phyloP scores from a whole-genome alignment of 2,329 filamentous ascomycete genomes.

The Colletotrichum eremochloae region DNA sequence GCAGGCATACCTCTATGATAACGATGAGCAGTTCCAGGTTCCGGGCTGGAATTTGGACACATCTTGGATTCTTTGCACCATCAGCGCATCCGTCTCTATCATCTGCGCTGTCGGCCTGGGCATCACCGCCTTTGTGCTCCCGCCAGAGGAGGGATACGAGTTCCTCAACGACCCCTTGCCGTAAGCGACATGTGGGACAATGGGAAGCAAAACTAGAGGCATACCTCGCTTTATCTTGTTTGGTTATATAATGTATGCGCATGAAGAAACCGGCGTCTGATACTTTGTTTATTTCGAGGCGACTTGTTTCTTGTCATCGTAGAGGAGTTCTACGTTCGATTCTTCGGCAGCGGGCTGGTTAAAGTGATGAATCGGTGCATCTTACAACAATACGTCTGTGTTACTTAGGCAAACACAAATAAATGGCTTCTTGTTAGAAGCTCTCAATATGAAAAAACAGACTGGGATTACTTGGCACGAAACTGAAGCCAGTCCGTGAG shows the following conservation, averaged over 20 bases:
- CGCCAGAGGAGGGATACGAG: conserved; percentile 89
- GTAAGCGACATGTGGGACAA: background rate
- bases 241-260: conserved; percentile 5
- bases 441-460: too few relatives aligned
- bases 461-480: background rate
- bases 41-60: conserved; percentile 84
- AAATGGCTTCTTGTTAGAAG: background rate
- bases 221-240: background rate
- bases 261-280: conserved; percentile 25
- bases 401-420: conserved; percentile 11
- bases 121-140: conserved; percentile 77
- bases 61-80: conserved; percentile 79
- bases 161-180: conserved; percentile 64
- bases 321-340: background rate
- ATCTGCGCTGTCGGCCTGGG: conserved; percentile 70
- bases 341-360: background rate
- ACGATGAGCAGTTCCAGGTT: conserved; percentile 85
- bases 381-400: conserved; percentile 6
- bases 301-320: background rate
- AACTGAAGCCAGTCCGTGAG: conserved; percentile 21
- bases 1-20: conserved; percentile 85
- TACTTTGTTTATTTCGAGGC: background rate
- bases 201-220: background rate
- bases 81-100: conserved; percentile 67
- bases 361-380: conserved; percentile 8